Conservation (phyloP, 1,284 basidiomycete species). For the Ganoderma boninense region DNA sequence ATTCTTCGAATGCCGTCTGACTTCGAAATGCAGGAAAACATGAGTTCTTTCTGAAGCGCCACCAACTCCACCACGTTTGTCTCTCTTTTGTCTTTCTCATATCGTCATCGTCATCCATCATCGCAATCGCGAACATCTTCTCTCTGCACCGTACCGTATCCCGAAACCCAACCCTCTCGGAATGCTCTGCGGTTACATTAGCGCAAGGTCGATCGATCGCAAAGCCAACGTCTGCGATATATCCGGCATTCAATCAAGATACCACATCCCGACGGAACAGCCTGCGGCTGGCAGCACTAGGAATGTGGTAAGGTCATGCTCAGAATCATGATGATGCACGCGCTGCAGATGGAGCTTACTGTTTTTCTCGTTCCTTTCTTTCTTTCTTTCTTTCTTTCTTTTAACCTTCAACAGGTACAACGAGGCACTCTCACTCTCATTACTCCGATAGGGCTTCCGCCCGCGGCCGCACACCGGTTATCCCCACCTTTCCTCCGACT, state of each 20-base stretch:
- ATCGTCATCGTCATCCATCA: not conserved
- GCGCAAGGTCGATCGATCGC: not conserved
- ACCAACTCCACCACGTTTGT: not conserved
- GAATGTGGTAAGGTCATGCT: not conserved
- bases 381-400: too few relatives aligned
- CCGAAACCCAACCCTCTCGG: not conserved
- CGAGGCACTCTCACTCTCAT: not conserved
- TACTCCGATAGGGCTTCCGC: not conserved
- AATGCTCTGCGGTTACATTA: not conserved
- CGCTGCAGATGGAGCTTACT: not conserved
- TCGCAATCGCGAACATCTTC: not conserved
- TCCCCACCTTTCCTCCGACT: not conserved
- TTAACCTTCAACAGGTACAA: not conserved
- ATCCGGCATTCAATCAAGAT: conserved; percentile 13
- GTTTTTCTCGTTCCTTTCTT: too few relatives aligned
- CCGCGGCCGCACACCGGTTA: not conserved
- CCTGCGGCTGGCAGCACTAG: not conserved
- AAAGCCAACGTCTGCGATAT: not conserved
- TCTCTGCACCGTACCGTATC: not conserved
- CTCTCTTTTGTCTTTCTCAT: not conserved
- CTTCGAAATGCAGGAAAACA: not conserved
- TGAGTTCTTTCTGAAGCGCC: not conserved
- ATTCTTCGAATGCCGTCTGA: not conserved
- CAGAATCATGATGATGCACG: not conserved
- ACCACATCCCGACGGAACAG: not conserved